Conservation (phyloP, 2,329 filamentous ascomycete species). For the Stagonosporopsis chrysanthemi region DNA sequence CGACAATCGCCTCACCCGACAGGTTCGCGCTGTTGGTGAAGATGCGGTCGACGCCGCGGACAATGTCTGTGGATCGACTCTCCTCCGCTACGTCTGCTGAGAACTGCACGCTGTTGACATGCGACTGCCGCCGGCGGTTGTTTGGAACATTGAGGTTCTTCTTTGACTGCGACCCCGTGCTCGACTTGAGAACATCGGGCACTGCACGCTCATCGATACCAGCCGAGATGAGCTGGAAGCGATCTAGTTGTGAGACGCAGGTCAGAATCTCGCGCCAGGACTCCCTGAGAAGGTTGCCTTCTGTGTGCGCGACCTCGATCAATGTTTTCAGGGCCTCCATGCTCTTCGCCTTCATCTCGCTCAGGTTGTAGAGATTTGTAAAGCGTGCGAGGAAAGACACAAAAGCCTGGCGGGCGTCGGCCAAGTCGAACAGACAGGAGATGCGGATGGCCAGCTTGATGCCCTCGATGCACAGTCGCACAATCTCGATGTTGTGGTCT, state of each 20-base stretch:
- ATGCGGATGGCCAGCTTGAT: constrained; percentile 94
- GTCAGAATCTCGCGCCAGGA: constrained; percentile 97
- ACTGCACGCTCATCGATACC: constrained; percentile 92
- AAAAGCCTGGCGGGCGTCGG: constrained; percentile 93
- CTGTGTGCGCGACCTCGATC: constrained; percentile 88
- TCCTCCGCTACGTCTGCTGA: constrained; percentile 87
- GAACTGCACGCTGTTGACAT: constrained; percentile 58
- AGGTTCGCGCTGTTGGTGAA: constrained; percentile 96
- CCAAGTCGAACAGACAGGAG: constrained; percentile 89
- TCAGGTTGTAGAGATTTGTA: constrained; percentile 93
- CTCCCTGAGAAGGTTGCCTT: constrained; percentile 85
- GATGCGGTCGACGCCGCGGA: constrained; percentile 91
- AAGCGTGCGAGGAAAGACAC: constrained; percentile 91
- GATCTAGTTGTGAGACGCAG: constrained; percentile 93
- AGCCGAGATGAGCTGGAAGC: constrained; percentile 91
- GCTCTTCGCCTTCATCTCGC: constrained; percentile 95
- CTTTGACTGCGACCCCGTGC: constrained; percentile 69
- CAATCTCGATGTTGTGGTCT: constrained; percentile 91
- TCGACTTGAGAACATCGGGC: constrained; percentile 82
- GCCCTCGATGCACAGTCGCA: constrained; percentile 91
- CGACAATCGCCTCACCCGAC: constrained; percentile 91
- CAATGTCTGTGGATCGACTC: constrained; percentile 89
- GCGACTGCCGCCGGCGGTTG: constrained; percentile 59
- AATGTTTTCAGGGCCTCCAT: constrained; percentile 92
- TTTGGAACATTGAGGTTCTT: constrained; percentile 70